Evolutionary conservation across 768 basidiomycete species (phyloP), one percentile per base, ranked within the genome.

Genomic region (Phlebiopsis gigantea): DNA sequence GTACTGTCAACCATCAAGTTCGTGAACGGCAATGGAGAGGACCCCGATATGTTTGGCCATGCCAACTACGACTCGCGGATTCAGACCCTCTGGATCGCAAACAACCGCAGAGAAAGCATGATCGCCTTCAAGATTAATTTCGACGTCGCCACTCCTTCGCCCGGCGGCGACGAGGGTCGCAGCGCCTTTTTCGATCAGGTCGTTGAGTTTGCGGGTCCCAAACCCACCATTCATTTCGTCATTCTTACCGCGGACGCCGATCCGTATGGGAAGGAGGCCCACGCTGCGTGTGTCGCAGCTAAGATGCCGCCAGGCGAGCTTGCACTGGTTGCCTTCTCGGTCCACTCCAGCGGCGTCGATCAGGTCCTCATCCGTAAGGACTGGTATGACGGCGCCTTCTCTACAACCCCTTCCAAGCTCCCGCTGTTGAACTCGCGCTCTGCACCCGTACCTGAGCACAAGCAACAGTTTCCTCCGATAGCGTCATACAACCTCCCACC

Each of bases 291-390:
- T 61, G 77, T 89, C 21, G 90, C 90, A 2, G 90, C 90, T 2
- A 91, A 91, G 65, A 77, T 91, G 5, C 76, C 79, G 5, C 82
- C 85, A 1, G 86, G 87, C 41, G 87, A 91, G 61, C 74, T 92
- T 34, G 88, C 90, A 24, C 76, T 93, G 50, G 88, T 91, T 5
- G 90, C 88, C 28, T 93, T 92, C 72, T 89, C 88, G 2, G 90
- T 93, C n/a, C 91, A 93, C 66, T 85, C 88, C 17, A 82, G 80
- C n/a, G 91, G 91, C 34, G 91, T 93, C 14, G 91, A 93, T 66
- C 91, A 93, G 66, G 83, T 93, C 26, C 79, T 93, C 52, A 86
- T 93, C 62, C 82, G 88, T 61, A 88, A 83, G 69, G 91, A 93
- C 65, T 90, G 89, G 88, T 90, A 81, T 62, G 88, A 91, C 60